A percentile compares a stretch with the other conserved stretches of the same genome.
phyloP scores from a whole-genome alignment of 1,284 basidiomycete species.

The Flammula alnicola region DNA sequence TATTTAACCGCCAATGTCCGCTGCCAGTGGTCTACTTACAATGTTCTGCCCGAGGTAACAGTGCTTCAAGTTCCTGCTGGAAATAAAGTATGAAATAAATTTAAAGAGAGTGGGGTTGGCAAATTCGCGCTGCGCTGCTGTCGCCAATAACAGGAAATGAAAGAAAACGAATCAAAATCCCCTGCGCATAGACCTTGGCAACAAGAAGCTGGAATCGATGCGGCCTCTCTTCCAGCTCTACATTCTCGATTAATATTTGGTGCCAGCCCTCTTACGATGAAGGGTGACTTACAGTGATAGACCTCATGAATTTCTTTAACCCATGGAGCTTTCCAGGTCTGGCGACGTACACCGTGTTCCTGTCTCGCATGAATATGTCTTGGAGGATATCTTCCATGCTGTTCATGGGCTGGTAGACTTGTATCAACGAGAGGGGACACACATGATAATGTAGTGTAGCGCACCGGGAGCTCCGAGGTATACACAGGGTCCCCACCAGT shows the following conservation, averaged over 20 bases:
- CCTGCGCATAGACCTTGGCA: conserved; percentile 8
- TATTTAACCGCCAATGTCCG: too few species aligned
- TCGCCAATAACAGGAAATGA: too few species aligned
- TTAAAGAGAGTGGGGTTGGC: too few species aligned
- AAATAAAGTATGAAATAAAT: too few species aligned
- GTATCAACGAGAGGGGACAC: background rate
- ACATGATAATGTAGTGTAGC: background rate
- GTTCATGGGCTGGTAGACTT: conserved; percentile 23
- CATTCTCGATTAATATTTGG: too few species aligned
- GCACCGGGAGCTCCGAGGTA: conserved; percentile 27
- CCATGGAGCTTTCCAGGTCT: conserved; percentile 10
- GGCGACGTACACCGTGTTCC: conserved; percentile 16
- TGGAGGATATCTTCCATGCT: conserved; percentile 27
- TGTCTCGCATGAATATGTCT: conserved; percentile 27
- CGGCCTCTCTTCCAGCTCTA: conserved; percentile 16
- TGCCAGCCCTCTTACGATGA: background rate
- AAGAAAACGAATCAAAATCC: conserved; percentile 7
- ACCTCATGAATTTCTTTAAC: conserved; percentile 17
- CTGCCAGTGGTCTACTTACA: too few species aligned
- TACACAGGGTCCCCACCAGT: conserved; percentile 21
- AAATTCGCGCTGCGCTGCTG: too few species aligned
- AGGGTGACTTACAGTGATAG: conserved; percentile 14
- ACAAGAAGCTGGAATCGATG: conserved; percentile 5
- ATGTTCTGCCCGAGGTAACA: too few species aligned
- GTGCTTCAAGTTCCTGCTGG: too few species aligned